A percentile compares a stretch with the other conserved stretches of the same genome.
Evolutionary conservation across 2,329 filamentous ascomycete species (phyloP).

Genomic region (Pestalotiopsis sp.): DNA sequence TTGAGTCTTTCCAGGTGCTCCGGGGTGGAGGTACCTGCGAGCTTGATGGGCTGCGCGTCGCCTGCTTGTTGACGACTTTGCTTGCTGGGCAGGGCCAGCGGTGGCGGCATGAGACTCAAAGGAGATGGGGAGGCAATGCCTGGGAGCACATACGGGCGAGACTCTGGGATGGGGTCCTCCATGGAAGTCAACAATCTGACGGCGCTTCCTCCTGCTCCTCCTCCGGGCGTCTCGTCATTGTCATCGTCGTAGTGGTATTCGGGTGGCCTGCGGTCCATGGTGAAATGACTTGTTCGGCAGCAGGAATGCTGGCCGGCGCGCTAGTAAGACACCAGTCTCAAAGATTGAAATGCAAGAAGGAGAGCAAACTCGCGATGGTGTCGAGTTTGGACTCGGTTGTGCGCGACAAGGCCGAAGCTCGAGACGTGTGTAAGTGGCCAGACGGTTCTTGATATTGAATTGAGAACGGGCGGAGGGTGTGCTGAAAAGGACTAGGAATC

Average conservation of each 20-base stretch:
- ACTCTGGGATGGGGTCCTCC: slow-evolving; percentile 53
- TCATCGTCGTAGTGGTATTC: slow-evolving; percentile 63
- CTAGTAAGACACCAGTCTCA: slow-evolving; percentile 20
- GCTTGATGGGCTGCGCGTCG: slow-evolving; percentile 15
- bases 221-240: slow-evolving; percentile 47
- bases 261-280: slow-evolving; percentile 57
- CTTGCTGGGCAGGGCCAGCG: slow-evolving; percentile 25
- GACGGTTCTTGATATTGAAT: neutral
- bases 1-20: slow-evolving; percentile 38
- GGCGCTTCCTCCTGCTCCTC: slow-evolving; percentile 47
- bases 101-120: slow-evolving; percentile 24
- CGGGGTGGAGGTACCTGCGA: slow-evolving; percentile 33
- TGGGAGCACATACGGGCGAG: slow-evolving; percentile 57
- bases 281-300: slow-evolving; percentile 19
- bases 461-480: neutral
- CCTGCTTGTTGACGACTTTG: slow-evolving; percentile 17
- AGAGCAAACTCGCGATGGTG: neutral
- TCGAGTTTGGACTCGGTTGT: neutral
- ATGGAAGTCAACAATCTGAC: slow-evolving; percentile 65
- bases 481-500: neutral
- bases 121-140: slow-evolving; percentile 22
- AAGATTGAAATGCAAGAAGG: neutral
- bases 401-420: neutral
- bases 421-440: neutral
- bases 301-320: slow-evolving; percentile 20